A percentile compares a stretch with the other conserved stretches of the same genome.
phyloP scores from a whole-genome alignment of 164 flowering plant genomes.

The grape (Vitis vinifera) region DNA sequence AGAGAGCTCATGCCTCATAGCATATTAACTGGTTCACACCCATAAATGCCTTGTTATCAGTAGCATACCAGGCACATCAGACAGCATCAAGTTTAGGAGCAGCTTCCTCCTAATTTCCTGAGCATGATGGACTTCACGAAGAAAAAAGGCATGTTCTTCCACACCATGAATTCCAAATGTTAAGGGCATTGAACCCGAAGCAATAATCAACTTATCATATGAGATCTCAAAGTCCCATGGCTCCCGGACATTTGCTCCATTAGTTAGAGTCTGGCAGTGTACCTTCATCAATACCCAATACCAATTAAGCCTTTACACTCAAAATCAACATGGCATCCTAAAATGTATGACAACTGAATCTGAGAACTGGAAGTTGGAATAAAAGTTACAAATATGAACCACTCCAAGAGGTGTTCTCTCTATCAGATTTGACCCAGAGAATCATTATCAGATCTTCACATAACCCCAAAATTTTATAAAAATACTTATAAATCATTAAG shows the following conservation, averaged over 20 bases:
- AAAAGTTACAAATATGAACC: no score
- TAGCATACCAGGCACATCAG: slow-evolving; percentile 80
- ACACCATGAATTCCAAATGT: slow-evolving; percentile 94
- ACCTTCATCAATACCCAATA: slow-evolving; percentile 40
- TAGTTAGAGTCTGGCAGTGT: slow-evolving; percentile 71
- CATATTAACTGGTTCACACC: neutral
- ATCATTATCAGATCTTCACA: no score
- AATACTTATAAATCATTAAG: no score
- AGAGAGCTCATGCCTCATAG: neutral
- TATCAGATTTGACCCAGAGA: no score
- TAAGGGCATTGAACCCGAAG: slow-evolving; percentile 79
- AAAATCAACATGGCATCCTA: no score
- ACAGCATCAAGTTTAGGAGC: slow-evolving; percentile 90
- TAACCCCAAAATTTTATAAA: no score
- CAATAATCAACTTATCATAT: slow-evolving; percentile 90
- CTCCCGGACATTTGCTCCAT: slow-evolving; percentile 39
- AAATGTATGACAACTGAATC: no score
- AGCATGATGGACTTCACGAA: slow-evolving; percentile 94
- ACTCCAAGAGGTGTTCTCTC: no score
- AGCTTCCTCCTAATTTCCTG: slow-evolving; percentile 91
- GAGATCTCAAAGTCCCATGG: slow-evolving; percentile 80
- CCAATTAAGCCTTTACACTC: neutral
- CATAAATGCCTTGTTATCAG: neutral
- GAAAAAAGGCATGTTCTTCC: slow-evolving; percentile 80
- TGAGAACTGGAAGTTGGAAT: no score